A percentile compares a stretch with the other conserved stretches of the same genome.
These are phyloP conservation scores for Aspergillus saccharolyticus DNA, from an alignment of 495 filamentous ascomycete species.

Conservation along the genomic window DNA sequence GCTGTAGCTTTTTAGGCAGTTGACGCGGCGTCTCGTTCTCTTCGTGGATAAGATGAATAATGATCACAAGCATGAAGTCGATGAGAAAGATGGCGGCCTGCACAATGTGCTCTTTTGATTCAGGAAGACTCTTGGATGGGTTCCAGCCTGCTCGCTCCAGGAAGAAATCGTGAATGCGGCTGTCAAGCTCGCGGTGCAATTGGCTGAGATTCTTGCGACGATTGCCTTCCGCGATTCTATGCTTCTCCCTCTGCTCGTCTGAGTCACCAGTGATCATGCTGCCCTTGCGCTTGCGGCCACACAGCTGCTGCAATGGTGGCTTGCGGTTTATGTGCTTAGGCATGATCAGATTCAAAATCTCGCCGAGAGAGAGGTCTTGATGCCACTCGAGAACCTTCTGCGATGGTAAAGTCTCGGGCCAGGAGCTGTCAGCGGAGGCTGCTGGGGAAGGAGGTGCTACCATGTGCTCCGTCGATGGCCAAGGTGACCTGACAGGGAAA, in stretches of 20 bases:
- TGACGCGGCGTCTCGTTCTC: slow-evolving; percentile 38
- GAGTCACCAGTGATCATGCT: slow-evolving; percentile 31
- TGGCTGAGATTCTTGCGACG: slow-evolving; percentile 43
- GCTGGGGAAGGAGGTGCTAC: slow-evolving; percentile 39
- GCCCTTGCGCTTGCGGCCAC: slow-evolving; percentile 44
- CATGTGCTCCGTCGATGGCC: slow-evolving; percentile 30
- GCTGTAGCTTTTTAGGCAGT: slow-evolving; percentile 40
- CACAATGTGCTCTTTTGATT: slow-evolving; percentile 47
- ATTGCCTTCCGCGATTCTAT: slow-evolving; percentile 44
- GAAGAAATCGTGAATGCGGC: slow-evolving; percentile 41
- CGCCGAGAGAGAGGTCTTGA: slow-evolving; percentile 28
- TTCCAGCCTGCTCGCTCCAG: slow-evolving; percentile 45
- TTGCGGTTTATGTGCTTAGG: slow-evolving; percentile 43
- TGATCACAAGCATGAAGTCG: slow-evolving; percentile 41
- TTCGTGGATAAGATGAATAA: slow-evolving; percentile 36
- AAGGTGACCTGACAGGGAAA: slow-evolving; percentile 36
- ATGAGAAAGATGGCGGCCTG: slow-evolving; percentile 42
- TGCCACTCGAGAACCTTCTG: slow-evolving; percentile 37
- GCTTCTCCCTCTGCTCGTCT: slow-evolving; percentile 44
- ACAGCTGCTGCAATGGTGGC: slow-evolving; percentile 41
- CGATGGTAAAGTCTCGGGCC: slow-evolving; percentile 34
- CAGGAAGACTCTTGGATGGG: slow-evolving; percentile 39
- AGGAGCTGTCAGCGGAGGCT: slow-evolving; percentile 41
- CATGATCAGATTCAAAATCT: slow-evolving; percentile 36
- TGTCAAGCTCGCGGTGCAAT: slow-evolving; percentile 38